Evolutionary conservation across 2,329 filamentous ascomycete species (phyloP).

Genomic region (Alternaria viburni): DNA sequence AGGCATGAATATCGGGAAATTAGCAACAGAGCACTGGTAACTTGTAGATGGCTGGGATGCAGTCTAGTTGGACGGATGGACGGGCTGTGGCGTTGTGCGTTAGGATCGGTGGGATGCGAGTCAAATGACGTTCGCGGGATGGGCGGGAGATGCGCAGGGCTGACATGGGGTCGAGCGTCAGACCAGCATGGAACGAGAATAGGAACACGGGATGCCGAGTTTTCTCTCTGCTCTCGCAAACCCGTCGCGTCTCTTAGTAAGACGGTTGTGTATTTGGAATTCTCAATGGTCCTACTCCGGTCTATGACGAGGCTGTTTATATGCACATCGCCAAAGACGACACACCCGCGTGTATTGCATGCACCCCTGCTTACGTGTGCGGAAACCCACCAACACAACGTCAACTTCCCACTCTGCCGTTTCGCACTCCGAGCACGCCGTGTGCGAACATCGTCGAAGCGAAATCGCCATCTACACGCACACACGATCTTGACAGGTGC

Average conservation of each 20-base stretch:
- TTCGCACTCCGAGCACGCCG: not conserved
- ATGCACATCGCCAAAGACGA: not conserved
- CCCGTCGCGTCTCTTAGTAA: not conserved
- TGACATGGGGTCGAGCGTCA: not conserved
- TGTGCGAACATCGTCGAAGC: not conserved
- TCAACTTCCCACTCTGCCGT: not conserved
- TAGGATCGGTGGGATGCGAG: not conserved
- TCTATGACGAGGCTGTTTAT: not conserved
- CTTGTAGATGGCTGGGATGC: not conserved
- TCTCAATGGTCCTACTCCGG: not conserved
- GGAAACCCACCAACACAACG: not conserved
- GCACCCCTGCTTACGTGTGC: not conserved
- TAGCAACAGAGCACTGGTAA: not conserved
- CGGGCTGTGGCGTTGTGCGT: not conserved
- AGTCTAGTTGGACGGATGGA: not conserved
- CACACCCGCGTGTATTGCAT: not conserved
- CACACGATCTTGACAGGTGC: not conserved
- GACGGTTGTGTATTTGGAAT: not conserved
- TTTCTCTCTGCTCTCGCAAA: not conserved
- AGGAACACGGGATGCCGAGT: not conserved
- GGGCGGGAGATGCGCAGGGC: conserved; percentile 4
- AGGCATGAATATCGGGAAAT: conserved; percentile 5
- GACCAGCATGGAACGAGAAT: not conserved
- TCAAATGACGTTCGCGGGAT: conserved; percentile 1
- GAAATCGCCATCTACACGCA: not conserved